Base-by-base conservation (phyloP, 768 basidiomycete species). In the Russula sp. region DNA sequence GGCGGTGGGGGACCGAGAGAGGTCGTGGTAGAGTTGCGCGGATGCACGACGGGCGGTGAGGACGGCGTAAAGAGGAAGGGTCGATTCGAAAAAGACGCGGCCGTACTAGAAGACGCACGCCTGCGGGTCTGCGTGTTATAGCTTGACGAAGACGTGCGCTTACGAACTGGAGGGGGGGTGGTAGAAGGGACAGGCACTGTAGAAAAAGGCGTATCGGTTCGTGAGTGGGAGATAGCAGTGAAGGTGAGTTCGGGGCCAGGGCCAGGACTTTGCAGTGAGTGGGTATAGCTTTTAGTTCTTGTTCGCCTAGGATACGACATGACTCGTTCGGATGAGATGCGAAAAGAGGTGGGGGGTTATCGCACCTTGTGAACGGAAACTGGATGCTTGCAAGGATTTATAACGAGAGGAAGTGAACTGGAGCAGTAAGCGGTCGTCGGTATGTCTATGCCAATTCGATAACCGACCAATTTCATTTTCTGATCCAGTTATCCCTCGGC, bases 251-350 rank as follows among this genome's bases (percentile, higher is more conserved):
- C 25, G 29, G 35, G n/a, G 45, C 35, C 29, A 45, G 46, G 13
- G 46, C 25, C 25, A 5, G 46, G 5, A 42, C 55, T 38, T 34
- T 25, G 61, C 13, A 7, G 43, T 18, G 36, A 20, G 22, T 16
- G 34, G 56, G 38, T 25, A 38, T 47, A 11, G 20, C 39, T 49
- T 41, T 63, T 58, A 22, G 46, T 18, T 35, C 39, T 54, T 63
- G 52, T 63, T 59, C 52, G 57, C 52, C 61, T 63, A 7, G 32
- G 34, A 10, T 29, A 49, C 38, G 61, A 63, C 61, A 63, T 63
- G 43, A 13, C 46, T 29, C 20, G 46, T 58, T 63, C 61, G 61
- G 61, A 51, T 59, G 57, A 63, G 61, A 63, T 35, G 57, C 61
- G 61, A 63, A 39, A 25, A 16, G 9, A 7, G 36, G 20, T 16